Evolutionary conservation across 176 grass and related monocot species (phyloP).

Genomic region (Alloteropsis semialata): DNA sequence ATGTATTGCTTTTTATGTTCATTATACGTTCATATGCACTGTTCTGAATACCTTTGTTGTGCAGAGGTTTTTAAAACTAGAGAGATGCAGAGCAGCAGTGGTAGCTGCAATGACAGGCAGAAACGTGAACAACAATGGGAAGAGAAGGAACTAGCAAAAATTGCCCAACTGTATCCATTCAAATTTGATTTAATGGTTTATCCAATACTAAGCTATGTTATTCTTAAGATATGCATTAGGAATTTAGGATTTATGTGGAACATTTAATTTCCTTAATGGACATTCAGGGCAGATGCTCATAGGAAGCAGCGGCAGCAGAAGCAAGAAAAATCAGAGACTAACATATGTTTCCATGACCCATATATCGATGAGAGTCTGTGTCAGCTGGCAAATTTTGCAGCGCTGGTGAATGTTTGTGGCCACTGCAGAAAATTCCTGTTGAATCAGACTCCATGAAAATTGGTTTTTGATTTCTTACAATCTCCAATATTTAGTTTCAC

Average conservation of each 20-base stretch:
- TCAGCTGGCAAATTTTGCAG: not conserved
- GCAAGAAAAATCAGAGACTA: constrained; percentile 39
- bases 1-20: not conserved
- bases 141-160: constrained; percentile 96
- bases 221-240: not conserved
- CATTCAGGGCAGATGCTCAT: constrained; percentile 75
- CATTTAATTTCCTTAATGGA: constrained; percentile 39
- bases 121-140: constrained; percentile 88
- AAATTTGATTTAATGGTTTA: not conserved
- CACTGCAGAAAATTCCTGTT: not conserved
- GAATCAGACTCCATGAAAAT: not conserved
- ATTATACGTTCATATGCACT: not conserved
- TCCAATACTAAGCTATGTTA: not conserved
- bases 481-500: not conserved
- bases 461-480: not conserved
- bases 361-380: not conserved
- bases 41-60: not conserved
- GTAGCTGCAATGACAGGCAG: constrained; percentile 79
- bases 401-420: not conserved
- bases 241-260: constrained; percentile 6
- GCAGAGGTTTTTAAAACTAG: constrained; percentile 94
- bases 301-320: constrained; percentile 70
- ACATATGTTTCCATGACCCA: not conserved
- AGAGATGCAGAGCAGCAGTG: constrained; percentile 83
- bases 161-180: constrained; percentile 77